Evolutionary conservation across 2,329 filamentous ascomycete genomes (phyloP).

Genomic region (Endoconidiophora laricicola): DNA sequence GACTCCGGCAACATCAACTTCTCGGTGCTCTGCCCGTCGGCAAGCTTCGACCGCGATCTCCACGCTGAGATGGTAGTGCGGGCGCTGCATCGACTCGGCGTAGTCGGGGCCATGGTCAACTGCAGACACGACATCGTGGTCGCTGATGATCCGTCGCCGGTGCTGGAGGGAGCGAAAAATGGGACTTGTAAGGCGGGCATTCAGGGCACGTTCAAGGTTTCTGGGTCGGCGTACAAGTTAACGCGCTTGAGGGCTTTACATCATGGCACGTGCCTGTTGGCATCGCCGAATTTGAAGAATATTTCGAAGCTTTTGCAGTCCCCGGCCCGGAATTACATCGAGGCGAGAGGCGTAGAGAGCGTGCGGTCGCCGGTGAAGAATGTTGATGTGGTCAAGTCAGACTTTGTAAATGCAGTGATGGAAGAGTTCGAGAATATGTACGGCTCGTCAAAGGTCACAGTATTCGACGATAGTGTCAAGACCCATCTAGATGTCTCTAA

Average conservation of each 20-base stretch:
- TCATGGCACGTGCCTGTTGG: conserved; percentile 78
- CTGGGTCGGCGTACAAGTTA: conserved; percentile 88
- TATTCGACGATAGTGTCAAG: conserved; percentile 34
- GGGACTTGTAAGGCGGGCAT: conserved; percentile 8
- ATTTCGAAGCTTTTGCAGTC: conserved; percentile 59
- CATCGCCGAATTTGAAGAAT: conserved; percentile 53
- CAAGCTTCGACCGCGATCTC: conserved; percentile 62
- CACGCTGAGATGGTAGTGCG: conserved; percentile 87
- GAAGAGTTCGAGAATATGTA: conserved; percentile 55
- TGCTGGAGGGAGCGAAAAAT: neutral
- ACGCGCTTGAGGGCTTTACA: conserved; percentile 68
- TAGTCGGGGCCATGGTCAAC: conserved; percentile 56
- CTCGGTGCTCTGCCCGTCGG: conserved; percentile 70
- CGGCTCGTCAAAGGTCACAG: conserved; percentile 24
- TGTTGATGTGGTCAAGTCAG: conserved; percentile 37
- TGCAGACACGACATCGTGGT: conserved; percentile 86
- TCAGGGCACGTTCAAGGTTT: conserved; percentile 52
- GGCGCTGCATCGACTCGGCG: conserved; percentile 49
- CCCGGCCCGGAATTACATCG: conserved; percentile 61
- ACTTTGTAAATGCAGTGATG: conserved; percentile 40
- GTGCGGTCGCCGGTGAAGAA: conserved; percentile 75
- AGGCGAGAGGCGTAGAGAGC: conserved; percentile 75
- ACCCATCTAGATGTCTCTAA: conserved; percentile 36
- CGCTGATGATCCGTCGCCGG: conserved; percentile 22
- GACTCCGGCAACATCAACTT: conserved; percentile 90